phyloP scores from a whole-genome alignment of 257 asterid species.

The Lycium barbarum region DNA sequence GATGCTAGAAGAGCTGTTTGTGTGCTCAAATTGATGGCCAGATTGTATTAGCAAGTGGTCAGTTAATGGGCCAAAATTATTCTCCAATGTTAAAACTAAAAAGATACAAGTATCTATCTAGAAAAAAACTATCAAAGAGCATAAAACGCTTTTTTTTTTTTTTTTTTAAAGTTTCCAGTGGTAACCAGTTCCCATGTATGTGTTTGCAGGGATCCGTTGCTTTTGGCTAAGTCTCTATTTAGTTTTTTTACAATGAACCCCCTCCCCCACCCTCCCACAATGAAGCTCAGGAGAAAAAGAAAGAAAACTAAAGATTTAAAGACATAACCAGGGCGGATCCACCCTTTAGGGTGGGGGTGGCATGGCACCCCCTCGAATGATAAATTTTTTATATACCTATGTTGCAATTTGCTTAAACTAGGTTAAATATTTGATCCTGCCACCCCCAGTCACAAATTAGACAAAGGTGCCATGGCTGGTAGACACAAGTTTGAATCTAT shows the following conservation, averaged over 20 bases:
- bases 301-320: background rate
- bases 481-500: no score
- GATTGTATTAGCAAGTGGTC: background rate
- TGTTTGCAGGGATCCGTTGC: background rate
- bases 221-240: background rate
- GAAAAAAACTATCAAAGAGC: slow-evolving; percentile 4
- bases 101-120: background rate
- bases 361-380: no score
- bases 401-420: no score
- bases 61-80: background rate
- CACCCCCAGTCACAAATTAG: no score
- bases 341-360: no score
- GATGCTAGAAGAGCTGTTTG: slow-evolving; percentile 11
- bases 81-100: background rate
- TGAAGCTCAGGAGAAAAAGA: background rate
- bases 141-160: background rate
- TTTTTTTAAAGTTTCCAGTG: background rate
- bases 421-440: no score
- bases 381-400: no score
- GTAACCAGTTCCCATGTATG: slow-evolving; percentile 3
- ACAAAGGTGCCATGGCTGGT: no score
- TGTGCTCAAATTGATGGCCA: background rate
- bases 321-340: no score
- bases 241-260: background rate
- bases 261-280: background rate